Conservation (phyloP, 176 grass and related monocot genomes). For the Ampelocalamus luodianensis region DNA sequence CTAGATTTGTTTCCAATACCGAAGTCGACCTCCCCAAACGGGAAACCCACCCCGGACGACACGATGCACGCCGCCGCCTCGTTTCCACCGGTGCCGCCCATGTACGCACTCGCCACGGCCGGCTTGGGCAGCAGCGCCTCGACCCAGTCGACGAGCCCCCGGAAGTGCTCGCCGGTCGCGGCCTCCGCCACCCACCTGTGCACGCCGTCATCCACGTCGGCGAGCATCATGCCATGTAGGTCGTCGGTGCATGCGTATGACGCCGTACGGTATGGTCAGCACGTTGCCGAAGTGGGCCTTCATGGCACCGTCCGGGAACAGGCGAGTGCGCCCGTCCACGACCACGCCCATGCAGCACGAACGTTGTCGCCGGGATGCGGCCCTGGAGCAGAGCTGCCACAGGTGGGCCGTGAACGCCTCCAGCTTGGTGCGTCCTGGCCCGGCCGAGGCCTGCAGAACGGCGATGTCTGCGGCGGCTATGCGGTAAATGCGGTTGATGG, state of each 20-base stretch:
- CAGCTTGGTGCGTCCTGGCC: constrained; percentile 47
- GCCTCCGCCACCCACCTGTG: constrained; percentile 55
- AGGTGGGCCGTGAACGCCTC: constrained; percentile 75
- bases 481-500: constrained; percentile 72
- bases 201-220: constrained; percentile 60
- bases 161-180: not conserved
- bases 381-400: constrained; percentile 58
- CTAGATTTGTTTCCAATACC: too few relatives aligned
- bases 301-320: constrained; percentile 45
- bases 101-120: constrained; percentile 50
- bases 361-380: constrained; percentile 7
- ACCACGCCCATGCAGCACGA: constrained; percentile 75
- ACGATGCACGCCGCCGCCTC: constrained; percentile 48
- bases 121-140: constrained; percentile 34
- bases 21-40: constrained; percentile 51
- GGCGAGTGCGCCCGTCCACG: constrained; percentile 62
- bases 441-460: constrained; percentile 35
- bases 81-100: constrained; percentile 17
- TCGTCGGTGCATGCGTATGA: not conserved
- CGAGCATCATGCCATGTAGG: constrained; percentile 38
- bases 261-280: constrained; percentile 68
- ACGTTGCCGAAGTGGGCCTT: constrained; percentile 70
- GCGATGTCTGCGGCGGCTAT: constrained; percentile 48
- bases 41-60: constrained; percentile 64
- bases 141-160: too few relatives aligned